phyloP scores from a whole-genome alignment of 2,329 filamentous ascomycete species.

The Arthrobotrys iridis region DNA sequence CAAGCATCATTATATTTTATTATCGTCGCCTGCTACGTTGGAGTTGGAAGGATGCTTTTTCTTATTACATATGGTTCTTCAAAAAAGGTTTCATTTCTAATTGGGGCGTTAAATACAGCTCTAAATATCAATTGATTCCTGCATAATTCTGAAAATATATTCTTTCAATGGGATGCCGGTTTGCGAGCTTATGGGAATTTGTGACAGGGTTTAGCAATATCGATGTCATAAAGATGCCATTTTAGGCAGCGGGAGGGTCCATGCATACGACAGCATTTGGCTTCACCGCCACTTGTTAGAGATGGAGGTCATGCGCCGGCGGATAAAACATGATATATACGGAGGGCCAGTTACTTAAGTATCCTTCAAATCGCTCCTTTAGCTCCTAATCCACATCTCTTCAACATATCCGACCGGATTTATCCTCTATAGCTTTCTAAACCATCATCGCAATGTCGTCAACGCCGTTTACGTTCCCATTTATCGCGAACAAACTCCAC shows the following conservation, averaged over 20 bases:
- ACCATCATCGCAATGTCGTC: not conserved
- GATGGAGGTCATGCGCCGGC: slow-evolving; percentile 10
- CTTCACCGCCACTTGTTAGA: not conserved
- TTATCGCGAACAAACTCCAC: slow-evolving; percentile 1
- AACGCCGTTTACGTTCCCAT: slow-evolving; percentile 18
- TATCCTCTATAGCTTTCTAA: not conserved
- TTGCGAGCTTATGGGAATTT: not conserved
- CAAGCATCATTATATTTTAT: not conserved
- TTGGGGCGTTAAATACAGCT: not conserved
- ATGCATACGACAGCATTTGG: too few relatives aligned
- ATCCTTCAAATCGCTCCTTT: not conserved
- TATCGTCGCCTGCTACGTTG: not conserved
- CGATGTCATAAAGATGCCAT: slow-evolving; percentile 19
- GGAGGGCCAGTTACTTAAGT: not conserved
- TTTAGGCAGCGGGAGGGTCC: slow-evolving; percentile 24
- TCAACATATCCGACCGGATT: not conserved
- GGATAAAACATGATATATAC: not conserved
- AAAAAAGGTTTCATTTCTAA: not conserved
- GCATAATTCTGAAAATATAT: too few relatives aligned
- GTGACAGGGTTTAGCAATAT: not conserved
- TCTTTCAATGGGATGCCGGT: too few relatives aligned
- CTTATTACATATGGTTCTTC: not conserved
- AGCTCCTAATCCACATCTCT: not conserved
- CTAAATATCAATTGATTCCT: too few relatives aligned
- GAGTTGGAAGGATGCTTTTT: slow-evolving; percentile 8